A percentile compares a stretch with the other conserved stretches of the same genome.
These are phyloP conservation scores for Arctostaphylos glauca DNA, from an alignment of 148 eudicot genomes.

Conservation along the genomic window DNA sequence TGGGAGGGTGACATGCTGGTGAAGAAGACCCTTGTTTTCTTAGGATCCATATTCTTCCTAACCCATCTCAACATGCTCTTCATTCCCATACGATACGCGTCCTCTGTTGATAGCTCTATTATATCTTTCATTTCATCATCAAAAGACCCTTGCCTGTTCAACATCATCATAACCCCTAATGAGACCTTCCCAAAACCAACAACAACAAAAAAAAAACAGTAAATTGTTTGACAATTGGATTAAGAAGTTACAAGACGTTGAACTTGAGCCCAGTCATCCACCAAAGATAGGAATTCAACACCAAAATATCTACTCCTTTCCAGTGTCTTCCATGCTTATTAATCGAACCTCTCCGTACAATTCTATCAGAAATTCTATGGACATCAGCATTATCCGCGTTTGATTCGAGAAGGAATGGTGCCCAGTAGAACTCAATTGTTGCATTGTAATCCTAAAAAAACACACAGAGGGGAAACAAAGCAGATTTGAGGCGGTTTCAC, in stretches of 20 bases:
- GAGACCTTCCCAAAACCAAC: too few relatives aligned
- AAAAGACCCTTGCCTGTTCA: slow-evolving; percentile 76
- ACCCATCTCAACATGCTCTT: slow-evolving; percentile 93
- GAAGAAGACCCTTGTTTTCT: slow-evolving; percentile 80
- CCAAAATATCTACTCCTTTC: slow-evolving; percentile 93
- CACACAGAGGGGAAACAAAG: background rate
- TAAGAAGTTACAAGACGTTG: slow-evolving; percentile 64
- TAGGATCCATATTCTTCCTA: slow-evolving; percentile 69
- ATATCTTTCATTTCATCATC: slow-evolving; percentile 62
- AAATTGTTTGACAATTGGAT: background rate
- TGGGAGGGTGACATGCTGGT: slow-evolving; percentile 98
- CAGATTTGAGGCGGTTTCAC: background rate
- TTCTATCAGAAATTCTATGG: slow-evolving; percentile 68
- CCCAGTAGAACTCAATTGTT: slow-evolving; percentile 96
- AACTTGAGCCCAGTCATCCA: slow-evolving; percentile 89
- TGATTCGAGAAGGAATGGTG: slow-evolving; percentile 88
- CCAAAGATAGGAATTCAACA: slow-evolving; percentile 94
- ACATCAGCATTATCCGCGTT: slow-evolving; percentile 74
- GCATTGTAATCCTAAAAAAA: slow-evolving; percentile 75
- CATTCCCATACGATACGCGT: slow-evolving; percentile 81
- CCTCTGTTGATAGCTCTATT: slow-evolving; percentile 64
- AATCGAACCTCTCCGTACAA: slow-evolving; percentile 83
- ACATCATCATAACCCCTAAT: background rate
- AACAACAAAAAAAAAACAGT: background rate
- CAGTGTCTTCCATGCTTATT: slow-evolving; percentile 75